Conservation (phyloP, 768 basidiomycete species). For the Mycena rebaudengoi region DNA sequence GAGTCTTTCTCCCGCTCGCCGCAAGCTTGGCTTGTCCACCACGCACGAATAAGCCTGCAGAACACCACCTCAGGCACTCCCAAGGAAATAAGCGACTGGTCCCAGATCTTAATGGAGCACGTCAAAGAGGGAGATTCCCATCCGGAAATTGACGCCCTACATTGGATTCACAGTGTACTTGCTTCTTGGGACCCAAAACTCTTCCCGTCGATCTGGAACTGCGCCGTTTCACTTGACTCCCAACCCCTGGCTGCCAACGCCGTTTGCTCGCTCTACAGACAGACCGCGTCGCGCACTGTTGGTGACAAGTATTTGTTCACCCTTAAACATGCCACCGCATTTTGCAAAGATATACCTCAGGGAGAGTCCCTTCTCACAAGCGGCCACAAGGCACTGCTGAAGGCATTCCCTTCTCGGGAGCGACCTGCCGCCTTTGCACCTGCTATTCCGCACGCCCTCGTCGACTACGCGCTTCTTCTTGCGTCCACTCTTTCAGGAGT, state of each 20-base stretch:
- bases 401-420: constrained; percentile 12
- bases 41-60: constrained; percentile 6
- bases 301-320: constrained; percentile 17
- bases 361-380: constrained; percentile 7
- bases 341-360: constrained; percentile 10
- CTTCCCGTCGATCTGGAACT: constrained; percentile 14
- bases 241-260: constrained; percentile 12
- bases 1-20: constrained; percentile 19
- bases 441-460: constrained; percentile 8
- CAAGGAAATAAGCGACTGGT: constrained; percentile 20
- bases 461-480: constrained; percentile 12
- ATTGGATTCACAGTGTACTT: constrained; percentile 17
- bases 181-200: constrained; percentile 12
- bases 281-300: constrained; percentile 14
- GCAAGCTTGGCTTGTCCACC: constrained; percentile 24
- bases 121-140: constrained; percentile 12
- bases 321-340: constrained; percentile 7
- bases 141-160: constrained; percentile 17
- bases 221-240: constrained; percentile 15
- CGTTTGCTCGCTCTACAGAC: constrained; percentile 13
- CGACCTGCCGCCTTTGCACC: constrained; percentile 15
- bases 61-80: constrained; percentile 5
- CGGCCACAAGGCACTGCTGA: constrained; percentile 15
- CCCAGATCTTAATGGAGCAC: constrained; percentile 15
- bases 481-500: constrained; percentile 6